phyloP scores from a whole-genome alignment of 1,139 yeast genomes.

The Yamadazyma sp. region DNA sequence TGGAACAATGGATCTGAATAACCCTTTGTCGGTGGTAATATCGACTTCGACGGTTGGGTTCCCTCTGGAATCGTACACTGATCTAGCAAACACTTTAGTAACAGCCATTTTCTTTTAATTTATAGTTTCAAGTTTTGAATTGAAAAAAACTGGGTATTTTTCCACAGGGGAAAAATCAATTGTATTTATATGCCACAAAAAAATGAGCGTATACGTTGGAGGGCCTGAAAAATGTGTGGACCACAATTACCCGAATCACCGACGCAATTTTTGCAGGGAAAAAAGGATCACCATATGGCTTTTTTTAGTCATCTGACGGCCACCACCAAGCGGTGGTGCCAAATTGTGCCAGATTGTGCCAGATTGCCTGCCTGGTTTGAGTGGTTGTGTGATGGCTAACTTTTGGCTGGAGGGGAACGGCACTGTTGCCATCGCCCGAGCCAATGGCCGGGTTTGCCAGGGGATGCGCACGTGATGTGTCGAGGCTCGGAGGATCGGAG shows the following conservation, averaged over 20 bases:
- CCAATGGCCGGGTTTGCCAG: not conserved
- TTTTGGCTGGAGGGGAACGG: too few relatives aligned
- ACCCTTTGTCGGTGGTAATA: slow-evolving; percentile 79
- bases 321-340: too few relatives aligned
- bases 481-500: slow-evolving; percentile 5
- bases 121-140: not conserved
- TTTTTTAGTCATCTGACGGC: slow-evolving; percentile 6
- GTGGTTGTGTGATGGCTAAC: too few relatives aligned
- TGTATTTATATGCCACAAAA: slow-evolving; percentile 1
- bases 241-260: slow-evolving; percentile 12
- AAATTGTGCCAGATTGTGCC: too few relatives aligned
- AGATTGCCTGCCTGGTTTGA: too few relatives aligned
- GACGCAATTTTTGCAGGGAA: not conserved
- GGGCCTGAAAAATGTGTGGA: slow-evolving; percentile 9
- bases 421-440: too few relatives aligned
- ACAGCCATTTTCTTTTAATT: slow-evolving; percentile 28
- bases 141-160: not conserved
- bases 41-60: slow-evolving; percentile 98
- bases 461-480: not conserved
- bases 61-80: slow-evolving; percentile 97
- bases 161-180: slow-evolving; percentile 1
- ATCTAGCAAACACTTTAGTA: slow-evolving; percentile 77
- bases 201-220: not conserved
- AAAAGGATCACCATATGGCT: not conserved
- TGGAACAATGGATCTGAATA: slow-evolving; percentile 92